Percentiles rank a stretch among this genome's conserved stretches.
Conservation (phyloP, 768 basidiomycete genomes). For the Psilocybe sp. region DNA sequence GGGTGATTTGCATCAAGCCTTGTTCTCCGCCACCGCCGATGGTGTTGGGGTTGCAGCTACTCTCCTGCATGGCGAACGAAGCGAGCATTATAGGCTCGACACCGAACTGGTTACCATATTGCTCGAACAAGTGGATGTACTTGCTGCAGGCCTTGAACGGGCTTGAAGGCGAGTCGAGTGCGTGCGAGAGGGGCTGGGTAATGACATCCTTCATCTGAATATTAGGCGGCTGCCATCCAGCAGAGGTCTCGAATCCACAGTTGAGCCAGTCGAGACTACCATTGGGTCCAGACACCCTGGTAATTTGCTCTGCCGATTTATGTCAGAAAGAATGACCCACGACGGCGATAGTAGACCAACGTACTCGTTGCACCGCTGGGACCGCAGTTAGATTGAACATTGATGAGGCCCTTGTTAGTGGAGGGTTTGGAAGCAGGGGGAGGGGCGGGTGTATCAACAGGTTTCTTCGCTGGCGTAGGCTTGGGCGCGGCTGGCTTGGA, state of each 20-base stretch:
- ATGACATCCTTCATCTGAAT: slow-evolving; percentile 52
- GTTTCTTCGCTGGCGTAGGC: slow-evolving; percentile 7
- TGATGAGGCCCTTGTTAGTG: slow-evolving; percentile 25
- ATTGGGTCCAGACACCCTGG: slow-evolving; percentile 57
- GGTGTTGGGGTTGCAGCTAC: slow-evolving; percentile 59
- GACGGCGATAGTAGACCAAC: slow-evolving; percentile 2
- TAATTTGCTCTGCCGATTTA: slow-evolving; percentile 40
- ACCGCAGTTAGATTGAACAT: slow-evolving; percentile 42
- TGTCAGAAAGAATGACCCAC: background rate
- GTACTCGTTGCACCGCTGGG: slow-evolving; percentile 47
- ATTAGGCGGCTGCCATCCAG: slow-evolving; percentile 75
- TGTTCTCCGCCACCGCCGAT: slow-evolving; percentile 80
- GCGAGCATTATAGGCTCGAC: slow-evolving; percentile 78
- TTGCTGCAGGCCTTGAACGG: slow-evolving; percentile 60
- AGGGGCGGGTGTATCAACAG: slow-evolving; percentile 9
- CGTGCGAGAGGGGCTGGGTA: slow-evolving; percentile 40
- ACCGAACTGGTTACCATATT: slow-evolving; percentile 45
- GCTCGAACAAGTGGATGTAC: slow-evolving; percentile 54
- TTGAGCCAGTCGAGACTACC: slow-evolving; percentile 75
- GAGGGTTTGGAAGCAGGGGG: slow-evolving; percentile 4
- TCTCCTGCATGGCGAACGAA: slow-evolving; percentile 88
- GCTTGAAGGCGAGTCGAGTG: slow-evolving; percentile 44
- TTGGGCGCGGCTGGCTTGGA: slow-evolving; percentile 7
- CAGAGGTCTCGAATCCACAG: slow-evolving; percentile 61
- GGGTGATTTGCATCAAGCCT: slow-evolving; percentile 83